Evolutionary conservation across 495 filamentous ascomycete species (phyloP), one percentile per base, ranked within the genome.

Genomic region (Xylaria palmicola): DNA sequence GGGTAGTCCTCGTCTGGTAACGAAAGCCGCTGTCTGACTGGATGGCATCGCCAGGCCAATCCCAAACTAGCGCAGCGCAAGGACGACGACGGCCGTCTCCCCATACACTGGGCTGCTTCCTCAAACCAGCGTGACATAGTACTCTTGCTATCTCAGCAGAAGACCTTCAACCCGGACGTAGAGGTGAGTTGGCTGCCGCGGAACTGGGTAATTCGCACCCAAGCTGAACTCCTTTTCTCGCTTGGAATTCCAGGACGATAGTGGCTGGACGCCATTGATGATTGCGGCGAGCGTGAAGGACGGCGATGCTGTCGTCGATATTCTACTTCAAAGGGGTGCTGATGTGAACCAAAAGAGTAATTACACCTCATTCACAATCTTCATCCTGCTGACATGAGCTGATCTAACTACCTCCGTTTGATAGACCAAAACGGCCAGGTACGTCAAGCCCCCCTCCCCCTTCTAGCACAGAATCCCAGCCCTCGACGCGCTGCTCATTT

Each of bases 251-350:
- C 63, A 91, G 85, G 94, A 98, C 71, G 92, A 87, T 17, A 87
- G 86, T 8, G 93, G 93, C 53, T 98, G 94, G 94, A 95, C 93
- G 10, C 89, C 91, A 1, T 79, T 97, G 24, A 97, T 97, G 93
- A 97, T 97, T 53, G 89, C 93, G 9, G 83, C 89, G 9, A 92
- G 88, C 62, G 79, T 96, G 36, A 87, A 87, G 64, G 89, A 90
- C 52, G 83, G 77, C 26, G 89, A 90, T 27, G 79, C 78, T 2
- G 66, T 90, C 6, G 81, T 96, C 12, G 86, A 93, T 30, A 72
- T 96, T 5, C 81, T 98, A 3, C 80, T 98, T 0, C 72, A 78
- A n/a, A 91, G 88, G 67, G 91, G 82, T 30, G 92, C 92, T 2
- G 92, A 97, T 62, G 89, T 93, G 4, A 91, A 88, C 68, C 74